Evolutionary conservation across 306 rosid species (phyloP).

Genomic region (Citrullus mucosospermus): DNA sequence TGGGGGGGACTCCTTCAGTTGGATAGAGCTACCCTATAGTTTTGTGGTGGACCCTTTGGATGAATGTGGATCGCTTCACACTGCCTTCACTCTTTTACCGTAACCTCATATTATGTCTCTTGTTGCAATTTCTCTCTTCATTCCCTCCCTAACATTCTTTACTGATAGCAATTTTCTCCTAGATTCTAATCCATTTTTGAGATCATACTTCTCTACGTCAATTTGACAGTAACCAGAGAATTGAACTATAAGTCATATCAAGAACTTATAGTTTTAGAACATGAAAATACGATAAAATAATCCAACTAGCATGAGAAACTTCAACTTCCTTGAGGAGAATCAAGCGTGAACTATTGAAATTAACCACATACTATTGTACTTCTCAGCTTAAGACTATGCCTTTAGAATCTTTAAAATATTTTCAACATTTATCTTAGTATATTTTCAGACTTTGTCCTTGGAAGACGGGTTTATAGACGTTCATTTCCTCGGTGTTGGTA

Average conservation of each 20-base stretch:
- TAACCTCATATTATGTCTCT: background rate
- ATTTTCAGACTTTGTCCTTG: background rate
- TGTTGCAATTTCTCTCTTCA: background rate
- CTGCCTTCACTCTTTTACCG: background rate
- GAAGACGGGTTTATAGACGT: background rate
- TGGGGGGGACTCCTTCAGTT: background rate
- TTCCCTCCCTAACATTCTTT: background rate
- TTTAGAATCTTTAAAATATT: background rate
- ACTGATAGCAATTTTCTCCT: background rate
- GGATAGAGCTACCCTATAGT: background rate
- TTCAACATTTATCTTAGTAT: background rate
- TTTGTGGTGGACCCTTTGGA: background rate
- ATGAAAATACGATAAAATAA: background rate
- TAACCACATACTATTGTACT: background rate
- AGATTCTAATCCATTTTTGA: background rate
- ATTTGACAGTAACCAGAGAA: background rate
- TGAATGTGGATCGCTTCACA: background rate
- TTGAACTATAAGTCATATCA: background rate
- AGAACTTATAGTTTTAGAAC: background rate
- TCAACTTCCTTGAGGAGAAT: background rate
- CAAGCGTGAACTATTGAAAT: background rate
- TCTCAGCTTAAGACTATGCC: background rate
- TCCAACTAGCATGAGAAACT: background rate
- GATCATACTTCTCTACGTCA: background rate
- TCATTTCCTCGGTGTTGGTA: background rate